These are phyloP conservation scores for Aspergillus sojae DNA, from an alignment of 2,329 filamentous ascomycete genomes.

Conservation along the genomic window DNA sequence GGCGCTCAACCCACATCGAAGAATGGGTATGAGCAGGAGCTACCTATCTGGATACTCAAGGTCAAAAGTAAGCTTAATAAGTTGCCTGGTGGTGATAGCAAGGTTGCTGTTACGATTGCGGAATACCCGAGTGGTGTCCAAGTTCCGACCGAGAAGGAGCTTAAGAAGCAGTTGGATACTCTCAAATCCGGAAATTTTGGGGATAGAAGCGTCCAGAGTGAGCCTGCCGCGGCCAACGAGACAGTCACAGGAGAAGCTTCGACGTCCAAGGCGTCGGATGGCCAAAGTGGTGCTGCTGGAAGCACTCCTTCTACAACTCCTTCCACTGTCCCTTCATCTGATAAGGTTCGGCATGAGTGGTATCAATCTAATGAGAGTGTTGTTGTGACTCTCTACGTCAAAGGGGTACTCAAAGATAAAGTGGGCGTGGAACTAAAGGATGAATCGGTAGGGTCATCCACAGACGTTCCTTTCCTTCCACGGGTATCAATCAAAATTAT, in stretches of 20 bases:
- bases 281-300: slow-evolving; percentile 5
- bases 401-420: slow-evolving; percentile 62
- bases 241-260: slow-evolving; percentile 1
- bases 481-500: slow-evolving; percentile 16
- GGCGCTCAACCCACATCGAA: slow-evolving; percentile 14
- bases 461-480: slow-evolving; percentile 20
- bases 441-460: slow-evolving; percentile 42
- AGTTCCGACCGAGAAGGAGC: slow-evolving; percentile 44
- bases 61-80: slow-evolving; percentile 54
- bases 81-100: slow-evolving; percentile 54
- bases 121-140: slow-evolving; percentile 57
- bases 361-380: slow-evolving; percentile 66
- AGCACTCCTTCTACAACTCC: background rate
- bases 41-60: slow-evolving; percentile 63
- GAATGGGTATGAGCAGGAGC: slow-evolving; percentile 34
- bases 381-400: slow-evolving; percentile 67
- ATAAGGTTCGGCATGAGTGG: slow-evolving; percentile 70
- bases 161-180: slow-evolving; percentile 37
- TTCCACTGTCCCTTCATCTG: slow-evolving; percentile 28
- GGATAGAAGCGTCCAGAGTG: background rate
- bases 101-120: slow-evolving; percentile 47
- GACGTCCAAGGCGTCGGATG: slow-evolving; percentile 8
- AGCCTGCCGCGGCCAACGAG: slow-evolving; percentile 7
- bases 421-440: slow-evolving; percentile 56
- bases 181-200: slow-evolving; percentile 31